phyloP scores from a whole-genome alignment of 2,329 filamentous ascomycete species.

The Cladosporium velox region DNA sequence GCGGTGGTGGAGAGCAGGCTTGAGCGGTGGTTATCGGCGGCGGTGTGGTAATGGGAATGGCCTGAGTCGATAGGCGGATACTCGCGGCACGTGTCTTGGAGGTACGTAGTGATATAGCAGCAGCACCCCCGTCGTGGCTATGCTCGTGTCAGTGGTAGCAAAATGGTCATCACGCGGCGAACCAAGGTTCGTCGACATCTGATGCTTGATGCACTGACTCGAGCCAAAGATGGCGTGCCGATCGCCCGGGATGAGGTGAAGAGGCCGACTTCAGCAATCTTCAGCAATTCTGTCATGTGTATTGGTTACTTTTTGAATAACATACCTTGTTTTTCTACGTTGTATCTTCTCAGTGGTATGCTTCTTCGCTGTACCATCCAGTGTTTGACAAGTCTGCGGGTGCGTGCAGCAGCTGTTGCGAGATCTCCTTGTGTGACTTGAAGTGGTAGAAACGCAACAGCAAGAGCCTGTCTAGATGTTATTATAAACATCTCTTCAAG shows the following conservation, averaged over 20 bases:
- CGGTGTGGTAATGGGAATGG: conserved; percentile 2
- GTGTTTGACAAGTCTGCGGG: not conserved
- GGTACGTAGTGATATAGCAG: not conserved
- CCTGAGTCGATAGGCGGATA: not conserved
- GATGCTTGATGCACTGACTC: conserved; percentile 3
- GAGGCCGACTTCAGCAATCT: conserved; percentile 8
- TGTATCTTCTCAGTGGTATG: not conserved
- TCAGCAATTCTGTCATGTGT: not conserved
- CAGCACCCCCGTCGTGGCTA: not conserved
- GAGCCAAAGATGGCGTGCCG: conserved; percentile 5
- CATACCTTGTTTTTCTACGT: not conserved
- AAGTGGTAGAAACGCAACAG: not conserved
- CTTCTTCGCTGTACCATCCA: not conserved
- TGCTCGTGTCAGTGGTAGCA: conserved; percentile 2
- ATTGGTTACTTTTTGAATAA: not conserved
- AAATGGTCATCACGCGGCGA: conserved; percentile 7
- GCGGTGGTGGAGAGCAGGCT: not conserved
- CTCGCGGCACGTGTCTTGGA: not conserved
- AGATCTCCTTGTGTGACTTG: not conserved
- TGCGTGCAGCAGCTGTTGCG: not conserved
- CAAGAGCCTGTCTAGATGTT: not conserved
- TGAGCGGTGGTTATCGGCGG: conserved; percentile 8
- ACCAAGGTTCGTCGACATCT: conserved; percentile 7
- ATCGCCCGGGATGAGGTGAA: conserved; percentile 7
- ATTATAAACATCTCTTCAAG: not conserved